A percentile compares a stretch with the other conserved stretches of the same genome.
Evolutionary conservation across 2,329 filamentous ascomycete species (phyloP).

Genomic region (Coleophoma crateriformis): DNA sequence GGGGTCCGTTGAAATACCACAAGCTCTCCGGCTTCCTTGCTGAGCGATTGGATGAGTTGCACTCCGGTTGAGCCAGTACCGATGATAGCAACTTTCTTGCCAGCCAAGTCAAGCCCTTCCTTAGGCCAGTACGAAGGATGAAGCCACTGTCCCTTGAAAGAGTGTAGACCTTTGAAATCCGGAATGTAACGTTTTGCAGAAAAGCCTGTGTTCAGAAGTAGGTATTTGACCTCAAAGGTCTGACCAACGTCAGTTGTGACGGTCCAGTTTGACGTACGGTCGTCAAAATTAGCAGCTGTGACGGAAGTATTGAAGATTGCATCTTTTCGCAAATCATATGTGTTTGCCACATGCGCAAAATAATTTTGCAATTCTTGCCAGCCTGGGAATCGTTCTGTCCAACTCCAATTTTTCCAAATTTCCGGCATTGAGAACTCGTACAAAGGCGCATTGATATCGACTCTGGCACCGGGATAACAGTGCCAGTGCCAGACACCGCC

Average conservation of each 20-base stretch:
- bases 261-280: slow-evolving; percentile 40
- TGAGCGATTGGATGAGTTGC: slow-evolving; percentile 25
- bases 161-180: slow-evolving; percentile 36
- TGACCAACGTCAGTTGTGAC: slow-evolving; percentile 30
- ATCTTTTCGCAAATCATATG: slow-evolving; percentile 47
- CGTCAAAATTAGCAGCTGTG: slow-evolving; percentile 47
- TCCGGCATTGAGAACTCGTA: slow-evolving; percentile 7
- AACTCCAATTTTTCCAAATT: not conserved
- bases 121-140: slow-evolving; percentile 37
- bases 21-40: slow-evolving; percentile 32
- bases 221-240: slow-evolving; percentile 6
- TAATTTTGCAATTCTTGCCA: slow-evolving; percentile 53
- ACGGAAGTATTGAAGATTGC: slow-evolving; percentile 51
- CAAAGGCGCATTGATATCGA: slow-evolving; percentile 5
- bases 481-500: slow-evolving; percentile 48
- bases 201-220: slow-evolving; percentile 12
- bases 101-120: slow-evolving; percentile 21
- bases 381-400: slow-evolving; percentile 39
- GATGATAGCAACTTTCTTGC: slow-evolving; percentile 28
- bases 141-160: slow-evolving; percentile 37
- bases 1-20: slow-evolving; percentile 28
- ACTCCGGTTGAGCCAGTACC: slow-evolving; percentile 30
- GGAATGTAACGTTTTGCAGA: slow-evolving; percentile 14
- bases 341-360: slow-evolving; percentile 42
- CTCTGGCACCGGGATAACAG: slow-evolving; percentile 44